These are phyloP conservation scores for Calonectria honghensis DNA, from an alignment of 2,329 filamentous ascomycete species.

Conservation along the genomic window DNA sequence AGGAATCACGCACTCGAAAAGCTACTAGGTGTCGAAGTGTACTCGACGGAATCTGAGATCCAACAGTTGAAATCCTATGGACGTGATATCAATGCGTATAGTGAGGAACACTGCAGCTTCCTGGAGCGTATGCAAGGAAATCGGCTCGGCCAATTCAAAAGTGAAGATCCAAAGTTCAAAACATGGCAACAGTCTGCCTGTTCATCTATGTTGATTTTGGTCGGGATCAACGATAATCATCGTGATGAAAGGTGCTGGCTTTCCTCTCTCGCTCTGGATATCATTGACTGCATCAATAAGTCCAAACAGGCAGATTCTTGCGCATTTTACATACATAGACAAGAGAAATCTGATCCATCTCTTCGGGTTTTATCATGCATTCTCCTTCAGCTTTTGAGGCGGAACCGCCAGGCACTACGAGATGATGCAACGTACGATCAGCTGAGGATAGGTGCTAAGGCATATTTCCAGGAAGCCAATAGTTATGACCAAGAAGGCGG, in stretches of 20 bases:
- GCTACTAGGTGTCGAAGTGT: too few species aligned
- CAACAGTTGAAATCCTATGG: too few species aligned
- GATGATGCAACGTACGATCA: not conserved
- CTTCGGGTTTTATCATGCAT: not conserved
- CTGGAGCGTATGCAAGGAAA: not conserved
- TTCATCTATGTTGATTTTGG: not conserved
- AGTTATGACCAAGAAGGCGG: too few species aligned
- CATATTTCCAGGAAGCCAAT: too few species aligned
- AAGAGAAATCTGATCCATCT: not conserved
- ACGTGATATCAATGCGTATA: not conserved
- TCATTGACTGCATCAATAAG: not conserved
- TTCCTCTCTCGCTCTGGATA: not conserved
- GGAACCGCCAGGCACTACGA: not conserved
- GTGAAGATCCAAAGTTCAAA: not conserved
- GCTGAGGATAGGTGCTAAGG: too few species aligned
- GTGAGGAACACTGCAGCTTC: not conserved
- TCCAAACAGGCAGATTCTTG: not conserved
- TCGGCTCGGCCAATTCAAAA: not conserved
- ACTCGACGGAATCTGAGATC: too few species aligned
- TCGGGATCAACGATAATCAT: not conserved
- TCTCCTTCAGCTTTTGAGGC: not conserved
- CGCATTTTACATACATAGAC: not conserved
- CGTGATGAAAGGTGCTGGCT: not conserved
- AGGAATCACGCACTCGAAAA: conserved; percentile 42
- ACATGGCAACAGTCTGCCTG: not conserved